These are phyloP conservation scores for Parastagonospora nodorum DNA, from an alignment of 2,329 filamentous ascomycete genomes.

Conservation along the genomic window DNA sequence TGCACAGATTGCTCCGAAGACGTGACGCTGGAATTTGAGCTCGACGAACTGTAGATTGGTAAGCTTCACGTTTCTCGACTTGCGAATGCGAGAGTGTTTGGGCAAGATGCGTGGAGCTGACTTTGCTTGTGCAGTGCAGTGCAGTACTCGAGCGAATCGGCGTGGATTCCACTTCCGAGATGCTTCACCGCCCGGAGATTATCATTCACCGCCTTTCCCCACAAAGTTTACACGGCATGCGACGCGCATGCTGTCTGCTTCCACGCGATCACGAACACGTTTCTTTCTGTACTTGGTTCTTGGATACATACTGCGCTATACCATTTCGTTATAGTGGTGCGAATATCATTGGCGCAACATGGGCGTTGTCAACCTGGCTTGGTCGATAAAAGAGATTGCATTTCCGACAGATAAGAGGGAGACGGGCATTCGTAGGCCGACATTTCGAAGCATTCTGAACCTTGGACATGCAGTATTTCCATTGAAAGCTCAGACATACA, in stretches of 20 bases:
- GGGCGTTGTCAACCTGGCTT: background rate
- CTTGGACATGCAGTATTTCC: no score
- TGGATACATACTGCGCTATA: conserved; percentile 2
- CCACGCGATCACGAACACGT: background rate
- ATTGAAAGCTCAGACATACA: no score
- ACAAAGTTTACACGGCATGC: background rate
- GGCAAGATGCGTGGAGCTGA: conserved; percentile 8
- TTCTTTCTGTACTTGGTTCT: conserved; percentile 1
- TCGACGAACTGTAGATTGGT: conserved; percentile 45
- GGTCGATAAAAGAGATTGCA: no score
- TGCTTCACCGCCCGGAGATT: conserved; percentile 5
- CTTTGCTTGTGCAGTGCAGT: conserved; percentile 10
- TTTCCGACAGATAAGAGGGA: no score
- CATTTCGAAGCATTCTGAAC: no score
- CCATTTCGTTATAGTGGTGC: conserved; percentile 1
- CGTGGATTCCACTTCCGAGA: background rate
- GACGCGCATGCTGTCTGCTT: background rate
- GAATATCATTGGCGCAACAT: conserved; percentile 3
- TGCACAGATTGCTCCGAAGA: conserved; percentile 53
- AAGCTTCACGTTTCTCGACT: conserved; percentile 5
- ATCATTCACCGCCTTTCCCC: conserved; percentile 14
- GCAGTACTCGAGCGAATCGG: conserved; percentile 7
- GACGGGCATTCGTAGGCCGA: no score
- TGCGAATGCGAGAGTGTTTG: background rate
- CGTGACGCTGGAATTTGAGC: conserved; percentile 48